A percentile compares a stretch with the other conserved stretches of the same genome.
These are phyloP conservation scores for Basidiobolus meristosporus DNA, from an alignment of 371 early-diverging fungal species.

Conservation along the genomic window DNA sequence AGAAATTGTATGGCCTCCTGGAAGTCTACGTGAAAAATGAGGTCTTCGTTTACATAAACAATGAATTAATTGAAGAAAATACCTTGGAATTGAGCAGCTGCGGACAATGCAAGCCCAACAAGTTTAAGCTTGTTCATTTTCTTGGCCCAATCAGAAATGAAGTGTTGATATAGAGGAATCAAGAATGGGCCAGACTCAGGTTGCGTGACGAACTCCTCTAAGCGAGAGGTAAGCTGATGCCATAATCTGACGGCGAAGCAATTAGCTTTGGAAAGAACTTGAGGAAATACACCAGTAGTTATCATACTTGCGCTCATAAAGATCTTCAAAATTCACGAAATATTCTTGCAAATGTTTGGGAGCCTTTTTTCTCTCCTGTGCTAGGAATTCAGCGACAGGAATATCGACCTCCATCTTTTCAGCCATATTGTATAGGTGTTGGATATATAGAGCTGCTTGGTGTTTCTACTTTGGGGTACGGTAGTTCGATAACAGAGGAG, in stretches of 20 bases:
- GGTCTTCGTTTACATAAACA: no score
- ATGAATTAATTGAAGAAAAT: no score
- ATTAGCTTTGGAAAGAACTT: no score
- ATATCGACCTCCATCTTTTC: slow-evolving; percentile 61
- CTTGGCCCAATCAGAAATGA: slow-evolving; percentile 79
- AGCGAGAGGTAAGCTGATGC: slow-evolving; percentile 83
- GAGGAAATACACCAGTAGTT: no score
- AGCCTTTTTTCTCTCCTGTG: slow-evolving; percentile 39
- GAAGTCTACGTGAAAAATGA: slow-evolving; percentile 29
- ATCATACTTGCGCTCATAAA: slow-evolving; percentile 88
- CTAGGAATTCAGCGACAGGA: slow-evolving; percentile 53
- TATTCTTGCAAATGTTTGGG: slow-evolving; percentile 46
- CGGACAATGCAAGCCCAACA: slow-evolving; percentile 59
- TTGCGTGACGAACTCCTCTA: slow-evolving; percentile 54
- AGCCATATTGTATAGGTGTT: no score
- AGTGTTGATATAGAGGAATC: slow-evolving; percentile 66
- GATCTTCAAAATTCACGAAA: slow-evolving; percentile 65
- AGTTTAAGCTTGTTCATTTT: slow-evolving; percentile 85
- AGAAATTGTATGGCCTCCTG: slow-evolving; percentile 47
- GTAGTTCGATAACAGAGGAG: no score
- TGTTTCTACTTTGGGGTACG: no score
- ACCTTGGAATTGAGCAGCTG: slow-evolving; percentile 59
- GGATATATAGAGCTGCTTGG: no score
- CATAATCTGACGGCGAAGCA: no score
- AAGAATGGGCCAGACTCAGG: slow-evolving; percentile 63